These are phyloP conservation scores for Saprolegnia parasitica DNA, from an alignment of 352 stramenopile species.

Conservation along the genomic window DNA sequence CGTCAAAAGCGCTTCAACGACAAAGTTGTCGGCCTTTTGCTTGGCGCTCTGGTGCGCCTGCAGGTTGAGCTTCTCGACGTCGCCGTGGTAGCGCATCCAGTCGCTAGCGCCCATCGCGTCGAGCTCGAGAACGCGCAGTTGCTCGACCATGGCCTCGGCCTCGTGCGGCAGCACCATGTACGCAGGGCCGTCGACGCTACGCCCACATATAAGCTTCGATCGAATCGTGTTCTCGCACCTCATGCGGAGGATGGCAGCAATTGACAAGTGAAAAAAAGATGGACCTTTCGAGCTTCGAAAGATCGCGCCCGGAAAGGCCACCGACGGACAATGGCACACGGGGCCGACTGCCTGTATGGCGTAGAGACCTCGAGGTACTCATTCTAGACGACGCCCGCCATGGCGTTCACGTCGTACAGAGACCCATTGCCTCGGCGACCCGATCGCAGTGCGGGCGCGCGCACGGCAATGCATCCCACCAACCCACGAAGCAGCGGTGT, in stretches of 20 bases:
- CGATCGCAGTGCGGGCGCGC: too few species aligned
- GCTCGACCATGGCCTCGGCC: constrained; percentile 80
- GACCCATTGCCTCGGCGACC: too few species aligned
- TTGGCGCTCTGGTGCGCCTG: constrained; percentile 90
- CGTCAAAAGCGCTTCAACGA: constrained; percentile 89
- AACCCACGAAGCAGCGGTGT: too few species aligned
- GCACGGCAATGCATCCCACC: too few species aligned
- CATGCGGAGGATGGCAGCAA: neutral
- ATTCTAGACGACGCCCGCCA: neutral
- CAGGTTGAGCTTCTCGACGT: constrained; percentile 90
- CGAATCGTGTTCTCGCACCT: neutral
- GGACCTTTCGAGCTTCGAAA: neutral
- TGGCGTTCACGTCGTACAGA: neutral
- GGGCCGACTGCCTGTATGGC: neutral
- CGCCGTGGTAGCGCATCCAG: constrained; percentile 87
- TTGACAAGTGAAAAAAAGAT: neutral
- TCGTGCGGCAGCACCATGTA: constrained; percentile 77
- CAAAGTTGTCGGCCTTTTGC: constrained; percentile 89
- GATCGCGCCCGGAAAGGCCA: neutral
- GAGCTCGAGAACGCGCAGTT: constrained; percentile 49
- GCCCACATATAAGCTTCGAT: neutral
- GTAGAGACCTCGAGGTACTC: neutral
- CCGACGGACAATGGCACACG: neutral
- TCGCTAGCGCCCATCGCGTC: constrained; percentile 52
- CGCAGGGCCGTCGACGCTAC: constrained; percentile 19